Conservation (phyloP, 495 filamentous ascomycete species). For the Paragyromitra xinjiangensis region DNA sequence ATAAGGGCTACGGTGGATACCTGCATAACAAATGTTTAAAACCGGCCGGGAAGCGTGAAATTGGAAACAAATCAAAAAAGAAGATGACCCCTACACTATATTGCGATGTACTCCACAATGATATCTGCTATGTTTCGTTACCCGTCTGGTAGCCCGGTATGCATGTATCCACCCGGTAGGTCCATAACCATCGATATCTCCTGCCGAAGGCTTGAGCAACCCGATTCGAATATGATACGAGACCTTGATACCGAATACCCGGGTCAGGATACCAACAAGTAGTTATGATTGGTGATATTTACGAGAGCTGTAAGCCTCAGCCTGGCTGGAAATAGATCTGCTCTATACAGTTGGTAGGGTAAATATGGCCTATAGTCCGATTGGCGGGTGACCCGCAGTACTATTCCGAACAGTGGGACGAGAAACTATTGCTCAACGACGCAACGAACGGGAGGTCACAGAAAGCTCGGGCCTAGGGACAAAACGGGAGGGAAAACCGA, state of each 20-base stretch:
- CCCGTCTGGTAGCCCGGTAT: neutral
- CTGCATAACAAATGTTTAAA: neutral
- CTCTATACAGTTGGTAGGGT: neutral
- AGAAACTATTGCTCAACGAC: neutral
- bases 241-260: neutral
- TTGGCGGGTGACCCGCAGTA: conserved; percentile 7
- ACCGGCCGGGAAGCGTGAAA: neutral
- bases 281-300: conserved; percentile 2
- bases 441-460: neutral
- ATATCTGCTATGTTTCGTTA: neutral
- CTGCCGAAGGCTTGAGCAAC: neutral
- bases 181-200: neutral
- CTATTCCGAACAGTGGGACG: neutral
- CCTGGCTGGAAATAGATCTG: conserved; percentile 10
- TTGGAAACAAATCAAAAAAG: conserved; percentile 2
- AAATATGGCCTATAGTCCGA: neutral
- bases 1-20: neutral
- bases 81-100: neutral
- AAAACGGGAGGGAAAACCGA: neutral
- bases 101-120: neutral
- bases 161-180: neutral
- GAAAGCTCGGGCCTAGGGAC: neutral
- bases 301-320: conserved; percentile 7
- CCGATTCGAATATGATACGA: neutral
- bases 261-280: neutral